These are phyloP conservation scores for Epichloe scottii DNA, from an alignment of 2,329 filamentous ascomycete genomes.

Conservation along the genomic window DNA sequence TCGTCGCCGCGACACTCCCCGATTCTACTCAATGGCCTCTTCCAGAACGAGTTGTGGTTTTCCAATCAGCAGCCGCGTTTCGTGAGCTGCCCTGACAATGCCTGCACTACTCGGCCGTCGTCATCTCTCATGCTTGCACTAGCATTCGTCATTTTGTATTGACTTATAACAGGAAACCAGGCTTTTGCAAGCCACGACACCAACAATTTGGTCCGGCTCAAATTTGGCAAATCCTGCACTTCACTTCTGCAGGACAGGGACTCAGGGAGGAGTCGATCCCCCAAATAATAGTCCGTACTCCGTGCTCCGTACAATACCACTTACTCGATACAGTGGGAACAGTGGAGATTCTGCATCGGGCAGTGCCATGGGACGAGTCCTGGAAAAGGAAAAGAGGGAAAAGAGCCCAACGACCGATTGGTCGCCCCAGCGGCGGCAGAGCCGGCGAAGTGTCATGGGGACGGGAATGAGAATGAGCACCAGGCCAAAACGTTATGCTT, in stretches of 20 bases:
- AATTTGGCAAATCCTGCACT: too few relatives aligned
- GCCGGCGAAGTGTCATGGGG: not conserved
- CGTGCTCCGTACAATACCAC: too few relatives aligned
- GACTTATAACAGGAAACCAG: too few relatives aligned
- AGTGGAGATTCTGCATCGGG: not conserved
- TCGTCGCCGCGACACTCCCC: not conserved
- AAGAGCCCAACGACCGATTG: too few relatives aligned
- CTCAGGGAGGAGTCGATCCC: too few relatives aligned
- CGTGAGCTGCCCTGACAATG: not conserved
- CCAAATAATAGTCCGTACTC: too few relatives aligned
- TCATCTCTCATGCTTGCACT: not conserved
- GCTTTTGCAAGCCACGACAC: too few relatives aligned
- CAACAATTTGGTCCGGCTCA: too few relatives aligned
- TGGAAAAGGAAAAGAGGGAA: too few relatives aligned
- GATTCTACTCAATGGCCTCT: not conserved
- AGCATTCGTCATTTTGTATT: too few relatives aligned
- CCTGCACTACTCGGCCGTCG: not conserved
- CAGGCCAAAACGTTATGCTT: slow-evolving; percentile 13
- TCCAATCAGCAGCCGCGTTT: not conserved
- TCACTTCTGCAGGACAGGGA: too few relatives aligned
- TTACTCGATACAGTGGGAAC: not conserved
- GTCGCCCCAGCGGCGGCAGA: too few relatives aligned
- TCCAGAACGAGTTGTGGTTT: not conserved
- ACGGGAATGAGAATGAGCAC: slow-evolving; percentile 5
- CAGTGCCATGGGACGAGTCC: not conserved